Percentiles rank a stretch among this genome's conserved stretches.
Evolutionary conservation across 192 early-diverging fungal species (phyloP).

Genomic region (Rhizophagus clarus): DNA sequence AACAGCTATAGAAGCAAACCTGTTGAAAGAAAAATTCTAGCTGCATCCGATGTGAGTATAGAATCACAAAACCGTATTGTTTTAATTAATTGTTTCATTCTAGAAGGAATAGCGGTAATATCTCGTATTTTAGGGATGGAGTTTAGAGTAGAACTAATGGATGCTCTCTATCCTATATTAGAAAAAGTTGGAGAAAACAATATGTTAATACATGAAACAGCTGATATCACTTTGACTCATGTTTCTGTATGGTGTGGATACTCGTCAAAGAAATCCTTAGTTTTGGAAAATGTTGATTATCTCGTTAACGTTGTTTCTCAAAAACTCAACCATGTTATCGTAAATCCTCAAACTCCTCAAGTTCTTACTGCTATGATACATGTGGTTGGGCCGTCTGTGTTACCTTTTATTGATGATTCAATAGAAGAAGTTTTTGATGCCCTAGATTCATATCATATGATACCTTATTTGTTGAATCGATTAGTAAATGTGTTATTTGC

Average conservation of each 20-base stretch:
- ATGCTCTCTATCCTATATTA: conserved; percentile 43
- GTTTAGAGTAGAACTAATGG: conserved; percentile 39
- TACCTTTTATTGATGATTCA: conserved; percentile 54
- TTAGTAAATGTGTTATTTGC: conserved; percentile 38
- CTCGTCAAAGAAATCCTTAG: conserved; percentile 26
- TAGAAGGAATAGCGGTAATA: conserved; percentile 22
- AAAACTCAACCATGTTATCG: conserved; percentile 28
- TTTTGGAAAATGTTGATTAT: conserved; percentile 50
- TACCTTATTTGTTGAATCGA: conserved; percentile 46
- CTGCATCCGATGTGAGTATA: background rate
- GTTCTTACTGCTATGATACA: conserved; percentile 55
- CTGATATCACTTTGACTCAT: conserved; percentile 37
- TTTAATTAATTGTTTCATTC: conserved; percentile 21
- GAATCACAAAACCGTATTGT: conserved; percentile 6
- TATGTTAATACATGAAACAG: conserved; percentile 37
- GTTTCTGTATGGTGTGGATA: conserved; percentile 40
- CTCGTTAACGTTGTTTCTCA: conserved; percentile 43
- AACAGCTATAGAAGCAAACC: background rate
- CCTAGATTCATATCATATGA: conserved; percentile 51
- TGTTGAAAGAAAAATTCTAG: background rate
- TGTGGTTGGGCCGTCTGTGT: conserved; percentile 42
- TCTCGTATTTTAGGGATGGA: conserved; percentile 19
- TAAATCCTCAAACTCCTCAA: conserved; percentile 51
- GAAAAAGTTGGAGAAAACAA: conserved; percentile 39
- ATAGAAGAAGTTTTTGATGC: conserved; percentile 61